Conservation (phyloP, 2,329 filamentous ascomycete genomes). For the Diaporthe ilicicola region DNA sequence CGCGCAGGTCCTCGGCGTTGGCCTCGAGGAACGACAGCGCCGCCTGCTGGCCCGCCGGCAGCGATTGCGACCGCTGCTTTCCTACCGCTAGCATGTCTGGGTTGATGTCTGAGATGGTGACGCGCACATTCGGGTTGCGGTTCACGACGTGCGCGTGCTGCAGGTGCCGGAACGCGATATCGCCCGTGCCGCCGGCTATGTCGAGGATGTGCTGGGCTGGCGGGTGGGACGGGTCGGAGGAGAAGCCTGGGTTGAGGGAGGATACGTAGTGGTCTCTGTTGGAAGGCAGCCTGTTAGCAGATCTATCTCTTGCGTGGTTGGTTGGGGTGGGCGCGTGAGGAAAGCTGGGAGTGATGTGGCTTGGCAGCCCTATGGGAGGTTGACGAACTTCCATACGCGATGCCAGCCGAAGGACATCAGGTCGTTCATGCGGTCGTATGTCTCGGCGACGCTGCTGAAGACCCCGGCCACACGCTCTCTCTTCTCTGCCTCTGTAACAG, state of each 20-base stretch:
- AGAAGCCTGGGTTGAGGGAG: conserved; percentile 82
- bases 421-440: conserved; percentile 99
- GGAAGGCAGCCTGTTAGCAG: conserved; percentile 26
- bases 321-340: too few relatives aligned
- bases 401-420: conserved; percentile 98
- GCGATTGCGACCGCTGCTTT: conserved; percentile 50
- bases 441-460: conserved; percentile 93
- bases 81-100: conserved; percentile 58
- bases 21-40: conserved; percentile 82
- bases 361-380: background rate
- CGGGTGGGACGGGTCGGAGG: conserved; percentile 50
- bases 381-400: conserved; percentile 83
- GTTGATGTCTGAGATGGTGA: conserved; percentile 55
- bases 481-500: conserved; percentile 83
- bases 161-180: conserved; percentile 97
- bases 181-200: conserved; percentile 94
- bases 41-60: conserved; percentile 41
- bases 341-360: background rate
- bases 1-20: conserved; percentile 81
- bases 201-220: conserved; percentile 82
- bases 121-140: conserved; percentile 62
- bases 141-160: conserved; percentile 86
- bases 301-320: too few relatives aligned
- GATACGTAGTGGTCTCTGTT: conserved; percentile 87
- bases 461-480: conserved; percentile 77